Evolutionary conservation across 73 alveolate genomes (phyloP).

Genomic region (Tetrahymena thermophila): DNA sequence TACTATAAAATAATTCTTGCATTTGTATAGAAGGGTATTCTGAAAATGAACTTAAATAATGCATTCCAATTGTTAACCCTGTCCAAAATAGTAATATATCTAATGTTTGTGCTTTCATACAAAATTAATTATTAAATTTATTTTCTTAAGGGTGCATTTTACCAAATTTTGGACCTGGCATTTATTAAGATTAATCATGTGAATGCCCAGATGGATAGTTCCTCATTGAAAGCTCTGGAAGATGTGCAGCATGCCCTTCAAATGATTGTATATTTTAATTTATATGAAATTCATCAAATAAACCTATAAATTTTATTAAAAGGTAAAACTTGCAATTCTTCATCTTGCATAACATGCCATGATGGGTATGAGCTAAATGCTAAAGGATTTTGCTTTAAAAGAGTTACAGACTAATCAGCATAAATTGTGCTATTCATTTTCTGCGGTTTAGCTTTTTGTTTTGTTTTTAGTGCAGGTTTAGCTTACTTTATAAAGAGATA

Average conservation of each 20-base stretch:
- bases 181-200: not conserved
- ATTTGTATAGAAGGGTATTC: not conserved
- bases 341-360: not conserved
- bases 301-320: not conserved
- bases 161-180: not conserved
- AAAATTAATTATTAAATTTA: not conserved
- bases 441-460: not conserved
- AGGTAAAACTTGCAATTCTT: not conserved
- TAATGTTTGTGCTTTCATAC: not conserved
- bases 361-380: not conserved
- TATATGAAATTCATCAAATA: too few relatives aligned
- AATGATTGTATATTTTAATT: too few relatives aligned
- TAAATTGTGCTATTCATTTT: not conserved
- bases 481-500: not conserved
- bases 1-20: not conserved
- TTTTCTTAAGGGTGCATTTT: not conserved
- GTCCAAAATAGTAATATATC: not conserved
- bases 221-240: not conserved
- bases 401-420: not conserved
- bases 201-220: not conserved
- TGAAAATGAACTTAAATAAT: not conserved
- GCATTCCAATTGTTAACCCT: not conserved
- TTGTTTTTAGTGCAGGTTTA: not conserved
- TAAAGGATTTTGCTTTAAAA: not conserved
- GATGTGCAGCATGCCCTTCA: not conserved